Conservation (phyloP, 1,284 basidiomycete genomes). For the Boletus holoroseus region DNA sequence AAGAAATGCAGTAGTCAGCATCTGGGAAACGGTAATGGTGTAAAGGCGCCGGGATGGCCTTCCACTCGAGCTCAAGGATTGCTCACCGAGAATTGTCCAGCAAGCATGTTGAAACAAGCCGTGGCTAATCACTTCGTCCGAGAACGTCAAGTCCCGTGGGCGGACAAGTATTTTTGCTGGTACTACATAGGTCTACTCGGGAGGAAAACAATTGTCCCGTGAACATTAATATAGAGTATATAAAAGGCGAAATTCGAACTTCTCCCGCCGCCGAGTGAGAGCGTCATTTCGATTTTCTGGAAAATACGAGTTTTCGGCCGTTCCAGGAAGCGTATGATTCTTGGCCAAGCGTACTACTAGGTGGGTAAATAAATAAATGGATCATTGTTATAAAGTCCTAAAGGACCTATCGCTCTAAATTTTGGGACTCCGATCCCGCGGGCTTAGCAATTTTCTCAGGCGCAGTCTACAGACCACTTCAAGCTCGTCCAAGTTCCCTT, state of each 20-base stretch:
- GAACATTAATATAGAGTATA: neutral
- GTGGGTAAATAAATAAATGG: too few species aligned
- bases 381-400: too few species aligned
- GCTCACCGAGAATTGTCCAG: too few species aligned
- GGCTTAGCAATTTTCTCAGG: slow-evolving; percentile 15
- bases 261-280: neutral
- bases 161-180: too few species aligned
- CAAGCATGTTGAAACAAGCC: neutral
- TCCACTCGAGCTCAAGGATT: too few species aligned
- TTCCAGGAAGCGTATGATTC: too few species aligned
- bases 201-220: neutral
- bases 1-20: too few species aligned
- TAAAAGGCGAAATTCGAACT: neutral
- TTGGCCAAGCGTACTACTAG: too few species aligned
- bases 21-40: too few species aligned
- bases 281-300: neutral
- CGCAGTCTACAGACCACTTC: neutral
- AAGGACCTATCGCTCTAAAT: too few species aligned
- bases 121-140: neutral
- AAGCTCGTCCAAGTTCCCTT: neutral
- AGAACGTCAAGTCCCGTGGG: neutral
- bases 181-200: too few species aligned
- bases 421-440: slow-evolving; percentile 23
- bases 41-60: too few species aligned
- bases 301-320: neutral